Percentiles rank a stretch among this genome's conserved stretches.
Evolutionary conservation across 2,329 filamentous ascomycete species (phyloP).

Genomic region (Botrytis pseudocinerea): DNA sequence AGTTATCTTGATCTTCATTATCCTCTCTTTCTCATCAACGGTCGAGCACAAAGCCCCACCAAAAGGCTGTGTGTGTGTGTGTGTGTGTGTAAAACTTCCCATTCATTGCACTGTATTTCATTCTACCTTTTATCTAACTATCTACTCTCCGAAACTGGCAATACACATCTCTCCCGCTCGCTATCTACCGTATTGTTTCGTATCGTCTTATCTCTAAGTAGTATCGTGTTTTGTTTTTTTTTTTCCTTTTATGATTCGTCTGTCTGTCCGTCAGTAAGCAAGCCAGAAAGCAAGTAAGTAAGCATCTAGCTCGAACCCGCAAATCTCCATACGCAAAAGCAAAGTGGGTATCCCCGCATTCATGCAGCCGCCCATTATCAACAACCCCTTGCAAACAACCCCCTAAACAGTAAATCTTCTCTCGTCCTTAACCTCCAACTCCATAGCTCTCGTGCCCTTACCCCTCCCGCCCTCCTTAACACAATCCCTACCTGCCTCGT

Average conservation of each 20-base stretch:
- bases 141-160: constrained; percentile 6
- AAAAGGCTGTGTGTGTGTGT: too few species aligned
- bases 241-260: neutral
- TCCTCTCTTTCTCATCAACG: too few species aligned
- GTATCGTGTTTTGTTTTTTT: neutral
- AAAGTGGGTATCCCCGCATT: neutral
- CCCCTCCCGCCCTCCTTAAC: neutral
- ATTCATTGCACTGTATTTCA: neutral
- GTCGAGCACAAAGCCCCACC: too few species aligned
- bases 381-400: neutral
- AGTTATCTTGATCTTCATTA: too few species aligned
- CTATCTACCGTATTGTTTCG: neutral
- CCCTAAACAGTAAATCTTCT: constrained; percentile 10
- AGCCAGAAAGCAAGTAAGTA: neutral
- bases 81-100: neutral
- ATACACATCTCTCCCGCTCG: constrained; percentile 13
- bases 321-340: neutral
- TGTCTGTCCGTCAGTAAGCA: neutral
- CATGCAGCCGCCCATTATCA: neutral
- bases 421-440: constrained; percentile 4
- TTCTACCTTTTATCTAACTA: neutral
- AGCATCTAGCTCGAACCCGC: neutral
- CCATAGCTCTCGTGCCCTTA: neutral
- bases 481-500: neutral
- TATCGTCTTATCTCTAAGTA: neutral